These are phyloP conservation scores for Cyberlindnera subsufficiens DNA, from an alignment of 805 yeast genomes.

Conservation along the genomic window DNA sequence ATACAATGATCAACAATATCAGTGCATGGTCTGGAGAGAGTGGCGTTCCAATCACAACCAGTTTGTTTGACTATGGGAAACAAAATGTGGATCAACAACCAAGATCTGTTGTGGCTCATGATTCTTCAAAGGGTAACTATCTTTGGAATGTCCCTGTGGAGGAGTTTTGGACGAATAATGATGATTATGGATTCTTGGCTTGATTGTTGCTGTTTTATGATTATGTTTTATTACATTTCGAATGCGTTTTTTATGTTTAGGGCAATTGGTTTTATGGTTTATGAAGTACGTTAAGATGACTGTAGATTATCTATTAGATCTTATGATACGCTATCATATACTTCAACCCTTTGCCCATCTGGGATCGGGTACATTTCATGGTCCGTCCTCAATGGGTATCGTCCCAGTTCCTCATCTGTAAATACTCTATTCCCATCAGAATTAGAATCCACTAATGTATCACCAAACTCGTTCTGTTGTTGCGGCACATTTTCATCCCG, in stretches of 20 bases:
- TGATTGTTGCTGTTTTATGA: background rate
- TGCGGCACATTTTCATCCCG: slow-evolving; percentile 1
- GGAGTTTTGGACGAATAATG: slow-evolving; percentile 43
- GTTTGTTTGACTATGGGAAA: slow-evolving; percentile 20
- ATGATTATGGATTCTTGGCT: slow-evolving; percentile 43
- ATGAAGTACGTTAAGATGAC: background rate
- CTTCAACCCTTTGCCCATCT: slow-evolving; percentile 17
- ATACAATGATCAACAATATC: slow-evolving; percentile 55
- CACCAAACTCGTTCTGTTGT: slow-evolving; percentile 3
- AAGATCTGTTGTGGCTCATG: background rate
- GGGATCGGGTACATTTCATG: slow-evolving; percentile 21
- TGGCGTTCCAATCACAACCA: slow-evolving; percentile 24
- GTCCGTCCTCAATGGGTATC: slow-evolving; percentile 15
- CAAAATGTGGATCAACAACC: slow-evolving; percentile 3
- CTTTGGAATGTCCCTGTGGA: slow-evolving; percentile 32
- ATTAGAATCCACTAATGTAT: background rate
- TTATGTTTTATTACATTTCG: background rate
- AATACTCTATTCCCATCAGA: slow-evolving; percentile 12
- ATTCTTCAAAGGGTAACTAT: slow-evolving; percentile 6
- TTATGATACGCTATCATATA: slow-evolving; percentile 1
- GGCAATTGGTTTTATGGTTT: background rate
- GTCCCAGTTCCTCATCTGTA: slow-evolving; percentile 18
- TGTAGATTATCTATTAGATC: background rate
- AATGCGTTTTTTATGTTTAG: no score
- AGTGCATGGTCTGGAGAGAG: slow-evolving; percentile 55